phyloP scores from a whole-genome alignment of 257 asterid species.

The Fraxinus americana region DNA sequence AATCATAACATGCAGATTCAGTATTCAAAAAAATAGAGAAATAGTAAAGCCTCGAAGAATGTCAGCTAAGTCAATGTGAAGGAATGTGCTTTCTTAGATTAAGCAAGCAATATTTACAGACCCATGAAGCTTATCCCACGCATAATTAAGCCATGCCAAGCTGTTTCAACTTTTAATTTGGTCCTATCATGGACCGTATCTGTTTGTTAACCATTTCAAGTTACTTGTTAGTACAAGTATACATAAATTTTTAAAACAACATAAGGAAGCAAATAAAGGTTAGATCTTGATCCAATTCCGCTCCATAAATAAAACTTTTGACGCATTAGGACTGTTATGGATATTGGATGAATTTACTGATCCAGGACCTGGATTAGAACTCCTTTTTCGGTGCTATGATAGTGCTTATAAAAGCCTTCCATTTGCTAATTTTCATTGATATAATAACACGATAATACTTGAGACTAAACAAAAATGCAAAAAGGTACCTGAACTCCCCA shows the following conservation, averaged over 20 bases:
- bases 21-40: not conserved
- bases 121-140: not conserved
- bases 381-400: not conserved
- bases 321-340: not conserved
- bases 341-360: not conserved
- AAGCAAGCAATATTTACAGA: not conserved
- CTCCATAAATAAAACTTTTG: not conserved
- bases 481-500: slow-evolving; percentile 96
- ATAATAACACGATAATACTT: not conserved
- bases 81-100: no score
- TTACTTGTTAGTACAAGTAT: not conserved
- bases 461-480: not conserved
- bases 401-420: not conserved
- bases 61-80: no score
- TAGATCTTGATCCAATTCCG: not conserved
- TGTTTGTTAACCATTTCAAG: not conserved
- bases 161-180: not conserved
- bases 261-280: not conserved
- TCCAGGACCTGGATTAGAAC: not conserved
- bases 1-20: not conserved
- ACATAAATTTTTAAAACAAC: slow-evolving; percentile 6
- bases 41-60: no score
- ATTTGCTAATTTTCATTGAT: not conserved
- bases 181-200: not conserved
- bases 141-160: not conserved